These are phyloP conservation scores for Polychytrium aggregatum DNA, from an alignment of 192 early-diverging fungal species.

Conservation along the genomic window DNA sequence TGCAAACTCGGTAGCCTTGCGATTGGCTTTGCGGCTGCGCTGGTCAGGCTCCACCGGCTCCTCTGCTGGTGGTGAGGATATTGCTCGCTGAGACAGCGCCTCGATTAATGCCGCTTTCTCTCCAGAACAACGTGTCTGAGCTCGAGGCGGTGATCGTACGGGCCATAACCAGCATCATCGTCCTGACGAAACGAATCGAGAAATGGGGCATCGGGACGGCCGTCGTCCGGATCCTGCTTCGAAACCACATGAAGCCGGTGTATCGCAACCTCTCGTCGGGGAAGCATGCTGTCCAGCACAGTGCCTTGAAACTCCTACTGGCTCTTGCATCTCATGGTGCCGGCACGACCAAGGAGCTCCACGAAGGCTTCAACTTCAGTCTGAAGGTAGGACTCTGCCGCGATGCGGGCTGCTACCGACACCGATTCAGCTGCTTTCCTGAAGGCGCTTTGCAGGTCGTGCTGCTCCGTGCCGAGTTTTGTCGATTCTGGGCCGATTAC, in stretches of 20 bases:
- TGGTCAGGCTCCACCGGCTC: not conserved
- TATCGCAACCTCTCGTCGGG: conserved; percentile 52
- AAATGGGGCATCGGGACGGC: conserved; percentile 15
- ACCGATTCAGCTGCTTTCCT: too few relatives aligned
- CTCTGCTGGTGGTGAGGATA: not conserved
- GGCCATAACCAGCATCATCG: conserved; percentile 45
- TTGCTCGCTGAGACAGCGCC: not conserved
- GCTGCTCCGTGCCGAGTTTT: too few relatives aligned
- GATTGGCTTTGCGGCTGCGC: too few relatives aligned
- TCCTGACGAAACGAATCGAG: conserved; percentile 29
- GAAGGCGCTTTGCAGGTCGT: too few relatives aligned
- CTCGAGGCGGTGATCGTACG: conserved; percentile 47
- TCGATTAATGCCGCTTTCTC: not conserved
- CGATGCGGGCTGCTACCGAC: too few relatives aligned
- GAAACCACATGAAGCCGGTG: conserved; percentile 52
- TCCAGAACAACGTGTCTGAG: conserved; percentile 36
- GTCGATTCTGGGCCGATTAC: too few relatives aligned
- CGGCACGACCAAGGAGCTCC: conserved; percentile 51
- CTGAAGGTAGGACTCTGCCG: conserved; percentile 32
- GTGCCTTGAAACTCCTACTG: conserved; percentile 48
- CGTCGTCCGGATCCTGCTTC: conserved; percentile 40
- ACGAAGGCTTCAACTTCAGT: conserved; percentile 61
- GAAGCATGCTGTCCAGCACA: conserved; percentile 45
- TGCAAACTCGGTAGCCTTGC: too few relatives aligned
- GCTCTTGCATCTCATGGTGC: conserved; percentile 46